Conservation (phyloP, 768 basidiomycete genomes). For the Ephemerocybe angulata region DNA sequence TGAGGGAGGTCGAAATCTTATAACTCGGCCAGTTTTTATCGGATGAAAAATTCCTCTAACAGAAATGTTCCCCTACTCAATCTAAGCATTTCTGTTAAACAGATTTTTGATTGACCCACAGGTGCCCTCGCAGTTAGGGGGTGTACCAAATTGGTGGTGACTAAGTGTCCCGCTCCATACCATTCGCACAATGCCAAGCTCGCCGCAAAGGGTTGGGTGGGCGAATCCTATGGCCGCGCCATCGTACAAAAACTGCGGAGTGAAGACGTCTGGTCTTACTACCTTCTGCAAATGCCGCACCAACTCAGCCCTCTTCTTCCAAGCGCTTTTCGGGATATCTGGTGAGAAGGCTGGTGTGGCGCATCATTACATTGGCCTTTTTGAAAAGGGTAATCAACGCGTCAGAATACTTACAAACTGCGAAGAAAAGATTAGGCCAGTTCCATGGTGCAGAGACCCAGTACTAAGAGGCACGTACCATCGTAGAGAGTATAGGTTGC, state of each 20-base stretch:
- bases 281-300: conserved; percentile 38
- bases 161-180: no score
- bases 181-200: conserved; percentile 22
- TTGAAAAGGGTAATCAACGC: background rate
- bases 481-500: conserved; percentile 28
- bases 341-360: conserved; percentile 18
- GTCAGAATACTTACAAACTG: conserved; percentile 4
- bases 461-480: conserved; percentile 14
- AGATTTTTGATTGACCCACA: no score
- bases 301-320: conserved; percentile 26
- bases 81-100: no score
- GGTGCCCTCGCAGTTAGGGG: no score
- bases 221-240: conserved; percentile 41
- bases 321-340: conserved; percentile 16
- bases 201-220: conserved; percentile 26
- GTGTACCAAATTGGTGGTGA: no score
- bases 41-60: no score
- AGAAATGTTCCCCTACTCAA: no score
- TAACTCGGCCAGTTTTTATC: no score
- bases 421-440: background rate
- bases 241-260: conserved; percentile 44
- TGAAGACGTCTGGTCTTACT: conserved; percentile 32
- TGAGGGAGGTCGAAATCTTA: no score
- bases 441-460: background rate
- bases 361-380: background rate